These are phyloP conservation scores for Cyanophora paradoxa DNA, from an alignment of 78 protist species.

Conservation along the genomic window DNA sequence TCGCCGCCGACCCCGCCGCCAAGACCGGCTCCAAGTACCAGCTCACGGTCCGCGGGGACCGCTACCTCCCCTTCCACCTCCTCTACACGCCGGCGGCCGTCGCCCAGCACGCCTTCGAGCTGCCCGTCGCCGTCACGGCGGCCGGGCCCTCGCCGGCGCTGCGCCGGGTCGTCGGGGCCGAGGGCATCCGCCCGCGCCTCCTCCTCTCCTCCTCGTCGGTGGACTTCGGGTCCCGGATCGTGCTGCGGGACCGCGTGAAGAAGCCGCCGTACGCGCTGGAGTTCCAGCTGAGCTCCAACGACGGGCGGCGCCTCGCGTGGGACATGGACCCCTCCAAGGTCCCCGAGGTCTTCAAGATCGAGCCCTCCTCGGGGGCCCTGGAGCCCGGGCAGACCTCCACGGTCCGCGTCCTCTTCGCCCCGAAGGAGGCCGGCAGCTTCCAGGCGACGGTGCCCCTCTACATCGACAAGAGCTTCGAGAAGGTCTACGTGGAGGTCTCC, in stretches of 20 bases:
- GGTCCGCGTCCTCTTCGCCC: slow-evolving; percentile 24
- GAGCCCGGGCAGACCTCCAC: not conserved
- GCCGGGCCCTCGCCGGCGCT: not conserved
- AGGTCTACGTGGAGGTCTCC: not conserved
- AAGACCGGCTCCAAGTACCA: no score
- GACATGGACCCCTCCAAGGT: not conserved
- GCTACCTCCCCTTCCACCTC: not conserved
- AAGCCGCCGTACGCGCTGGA: not conserved
- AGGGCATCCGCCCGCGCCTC: slow-evolving; percentile 17
- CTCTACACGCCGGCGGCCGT: not conserved
- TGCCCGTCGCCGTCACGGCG: slow-evolving; percentile 6
- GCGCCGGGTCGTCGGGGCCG: slow-evolving; percentile 18
- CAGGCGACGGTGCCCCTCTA: not conserved
- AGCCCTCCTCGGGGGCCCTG: slow-evolving; percentile 13
- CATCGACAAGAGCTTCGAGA: not conserved
- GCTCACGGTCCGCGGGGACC: not conserved
- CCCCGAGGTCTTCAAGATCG: not conserved
- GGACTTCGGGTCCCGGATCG: slow-evolving; percentile 27
- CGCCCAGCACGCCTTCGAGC: not conserved
- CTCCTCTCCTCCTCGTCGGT: not conserved
- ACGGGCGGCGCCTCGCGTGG: slow-evolving; percentile 4
- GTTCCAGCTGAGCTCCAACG: slow-evolving; percentile 17
- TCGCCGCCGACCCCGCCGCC: not conserved
- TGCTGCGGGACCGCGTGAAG: slow-evolving; percentile 1
- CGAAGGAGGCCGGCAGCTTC: not conserved